Evolutionary conservation across 2,329 filamentous ascomycete genomes (phyloP).

Genomic region (Pestalotiopsis sp.): DNA sequence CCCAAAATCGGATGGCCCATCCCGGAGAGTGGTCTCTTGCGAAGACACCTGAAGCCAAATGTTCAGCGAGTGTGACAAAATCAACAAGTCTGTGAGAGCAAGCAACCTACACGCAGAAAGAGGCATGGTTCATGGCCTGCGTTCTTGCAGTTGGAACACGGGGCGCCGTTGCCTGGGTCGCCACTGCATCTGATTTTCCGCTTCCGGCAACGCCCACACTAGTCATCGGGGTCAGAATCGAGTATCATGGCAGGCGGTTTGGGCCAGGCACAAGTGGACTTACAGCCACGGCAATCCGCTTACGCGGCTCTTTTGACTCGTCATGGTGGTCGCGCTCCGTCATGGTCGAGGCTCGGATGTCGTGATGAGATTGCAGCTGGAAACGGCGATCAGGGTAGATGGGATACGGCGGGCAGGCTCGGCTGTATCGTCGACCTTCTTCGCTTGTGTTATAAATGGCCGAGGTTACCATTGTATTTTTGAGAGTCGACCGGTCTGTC

Average conservation of each 20-base stretch:
- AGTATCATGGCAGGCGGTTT: not conserved
- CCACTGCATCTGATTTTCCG: slow-evolving; percentile 95
- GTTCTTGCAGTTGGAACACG: slow-evolving; percentile 82
- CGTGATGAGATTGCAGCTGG: slow-evolving; percentile 38
- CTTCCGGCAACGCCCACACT: slow-evolving; percentile 90
- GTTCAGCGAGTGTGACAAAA: not conserved
- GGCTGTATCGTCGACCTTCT: slow-evolving; percentile 41
- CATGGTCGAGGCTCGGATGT: slow-evolving; percentile 39
- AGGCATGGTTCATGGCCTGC: slow-evolving; percentile 73
- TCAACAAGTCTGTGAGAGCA: not conserved
- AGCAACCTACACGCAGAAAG: slow-evolving; percentile 71
- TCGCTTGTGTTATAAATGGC: slow-evolving; percentile 38
- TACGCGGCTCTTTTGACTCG: slow-evolving; percentile 49
- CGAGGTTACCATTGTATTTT: slow-evolving; percentile 43
- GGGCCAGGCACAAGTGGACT: slow-evolving; percentile 28
- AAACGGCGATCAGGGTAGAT: slow-evolving; percentile 39
- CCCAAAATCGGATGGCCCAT: slow-evolving; percentile 32
- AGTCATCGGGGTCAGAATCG: not conserved
- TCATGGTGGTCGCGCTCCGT: slow-evolving; percentile 39
- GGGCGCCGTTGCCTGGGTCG: slow-evolving; percentile 72
- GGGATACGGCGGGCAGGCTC: slow-evolving; percentile 38
- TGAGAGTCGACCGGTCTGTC: slow-evolving; percentile 13
- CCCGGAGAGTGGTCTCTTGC: slow-evolving; percentile 35
- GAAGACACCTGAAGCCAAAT: slow-evolving; percentile 35
- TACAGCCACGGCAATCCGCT: slow-evolving; percentile 62